phyloP scores from a whole-genome alignment of 345 rosid species.

The Firmiana major region DNA sequence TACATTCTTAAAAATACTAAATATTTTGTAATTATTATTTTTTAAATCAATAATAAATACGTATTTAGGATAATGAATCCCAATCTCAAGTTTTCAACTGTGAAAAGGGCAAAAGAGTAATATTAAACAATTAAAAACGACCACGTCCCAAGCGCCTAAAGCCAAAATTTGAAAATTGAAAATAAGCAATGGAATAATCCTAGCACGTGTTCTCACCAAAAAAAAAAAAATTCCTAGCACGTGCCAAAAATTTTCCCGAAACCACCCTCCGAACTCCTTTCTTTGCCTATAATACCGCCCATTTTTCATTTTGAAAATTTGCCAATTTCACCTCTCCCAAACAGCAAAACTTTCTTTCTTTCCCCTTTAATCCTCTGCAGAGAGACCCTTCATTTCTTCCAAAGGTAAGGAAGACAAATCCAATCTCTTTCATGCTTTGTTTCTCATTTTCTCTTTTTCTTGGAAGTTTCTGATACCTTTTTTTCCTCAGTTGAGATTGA shows the following conservation, averaged over 20 bases:
- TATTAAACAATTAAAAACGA: not conserved
- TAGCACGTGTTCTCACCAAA: no score
- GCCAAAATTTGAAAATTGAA: constrained; percentile 20
- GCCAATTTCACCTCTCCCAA: constrained; percentile 19
- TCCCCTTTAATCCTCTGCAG: not conserved
- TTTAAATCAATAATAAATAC: no score
- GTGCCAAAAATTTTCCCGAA: not conserved
- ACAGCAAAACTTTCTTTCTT: not conserved
- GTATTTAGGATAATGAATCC: no score
- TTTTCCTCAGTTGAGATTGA: constrained; percentile 11
- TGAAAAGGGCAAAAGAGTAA: constrained; percentile 15
- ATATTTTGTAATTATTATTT: no score
- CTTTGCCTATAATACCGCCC: constrained; percentile 29
- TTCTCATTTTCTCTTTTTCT: not conserved
- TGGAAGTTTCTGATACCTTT: not conserved
- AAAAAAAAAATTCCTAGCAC: no score
- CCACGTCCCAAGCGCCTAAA: not conserved
- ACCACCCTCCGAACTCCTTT: not conserved
- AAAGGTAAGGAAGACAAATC: not conserved
- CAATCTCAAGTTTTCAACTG: not conserved
- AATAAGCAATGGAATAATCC: not conserved
- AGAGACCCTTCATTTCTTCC: not conserved
- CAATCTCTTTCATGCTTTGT: not conserved
- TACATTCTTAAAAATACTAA: no score
- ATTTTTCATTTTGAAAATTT: constrained; percentile 23